phyloP scores from a whole-genome alignment of 2,329 filamentous ascomycete species.

The Emmonsia crescens region DNA sequence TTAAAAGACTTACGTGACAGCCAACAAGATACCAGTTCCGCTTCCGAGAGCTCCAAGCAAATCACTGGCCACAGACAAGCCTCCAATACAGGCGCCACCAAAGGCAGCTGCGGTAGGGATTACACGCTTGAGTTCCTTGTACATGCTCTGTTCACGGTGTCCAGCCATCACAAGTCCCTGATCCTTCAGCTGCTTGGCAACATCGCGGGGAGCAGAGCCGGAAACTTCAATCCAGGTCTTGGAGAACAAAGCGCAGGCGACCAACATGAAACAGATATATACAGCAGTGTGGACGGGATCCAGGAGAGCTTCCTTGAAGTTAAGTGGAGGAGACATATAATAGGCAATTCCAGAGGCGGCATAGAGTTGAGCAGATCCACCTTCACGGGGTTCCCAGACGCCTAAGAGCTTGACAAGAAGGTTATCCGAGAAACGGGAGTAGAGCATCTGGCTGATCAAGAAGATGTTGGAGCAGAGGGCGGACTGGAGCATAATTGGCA shows the following conservation, averaged over 20 bases:
- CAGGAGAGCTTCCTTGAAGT: constrained; percentile 92
- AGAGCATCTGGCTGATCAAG: constrained; percentile 98
- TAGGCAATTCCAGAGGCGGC: constrained; percentile 90
- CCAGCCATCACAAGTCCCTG: constrained; percentile 99
- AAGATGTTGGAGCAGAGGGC: constrained; percentile 98
- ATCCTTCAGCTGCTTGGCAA: constrained; percentile 99
- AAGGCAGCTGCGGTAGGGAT: constrained; percentile 97
- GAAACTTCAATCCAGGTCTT: constrained; percentile 99
- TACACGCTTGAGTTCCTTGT: constrained; percentile 98
- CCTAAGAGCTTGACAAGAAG: constrained; percentile 93
- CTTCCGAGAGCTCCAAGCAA: constrained; percentile 91
- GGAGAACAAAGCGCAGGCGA: constrained; percentile 95
- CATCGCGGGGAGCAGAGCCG: constrained; percentile 91
- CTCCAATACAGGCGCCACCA: constrained; percentile 97
- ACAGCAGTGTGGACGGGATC: constrained; percentile 94
- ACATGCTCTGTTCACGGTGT: constrained; percentile 99
- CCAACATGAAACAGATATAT: constrained; percentile 96
- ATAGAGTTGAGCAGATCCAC: constrained; percentile 78
- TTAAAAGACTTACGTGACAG: constrained; percentile 72
- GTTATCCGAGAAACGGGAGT: constrained; percentile 98
- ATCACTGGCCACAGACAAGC: constrained; percentile 88
- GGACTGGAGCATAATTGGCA: constrained; percentile 99
- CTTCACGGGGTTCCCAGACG: constrained; percentile 96
- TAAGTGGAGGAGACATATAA: constrained; percentile 98
- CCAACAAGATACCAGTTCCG: constrained; percentile 93